Evolutionary conservation across 108 stramenopile species (phyloP), one percentile per base, ranked within the genome.

Genomic region (Bacterosira constricta): DNA sequence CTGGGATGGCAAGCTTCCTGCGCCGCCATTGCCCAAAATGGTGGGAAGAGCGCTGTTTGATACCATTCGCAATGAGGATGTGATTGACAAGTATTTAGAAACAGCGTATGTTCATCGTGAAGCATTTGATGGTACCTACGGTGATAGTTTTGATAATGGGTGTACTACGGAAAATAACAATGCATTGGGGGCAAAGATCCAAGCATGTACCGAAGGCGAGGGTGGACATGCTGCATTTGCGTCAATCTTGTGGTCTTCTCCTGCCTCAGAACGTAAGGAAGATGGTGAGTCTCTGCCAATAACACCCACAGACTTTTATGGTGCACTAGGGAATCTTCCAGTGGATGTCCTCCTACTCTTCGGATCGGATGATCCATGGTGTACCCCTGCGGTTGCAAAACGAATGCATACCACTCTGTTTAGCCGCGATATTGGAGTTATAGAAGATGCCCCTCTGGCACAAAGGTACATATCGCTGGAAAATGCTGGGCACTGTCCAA

Each of bases 171-270:
- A 12, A 64, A 79, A 41, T 51, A 81, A 23, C 64, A 82, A 59
- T 20, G 18, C 65, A 25, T 44, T 69, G 44, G 61, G 61, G 9
- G 34, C 23, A 31, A 69, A 64, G 29, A 93, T 93, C 65, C 79
- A 86, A 36, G 86, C 31, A 50, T 86, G 83, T 41, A 93, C 92
- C 10, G 84, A 89, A 41, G 81, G 83, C 15, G 71, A 86, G n/a
- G 92, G 92, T n/a, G 92, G 88, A 11, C 92, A 93, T 65, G 92
- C 92, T 3, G 92, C 92, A 25, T 93, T 93, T 79, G 86, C 92
- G 18, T 84, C 83, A 11, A 93, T 93, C 49, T 38, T 93, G 35
- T 93, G 85, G 83, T 87, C 88, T 20, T 74, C 89, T 23, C 92
- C 89, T 11, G 66, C 88, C 0, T 73, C 75, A 29, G 55, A 59